Base-by-base conservation (phyloP, 164 flowering plant species). In the Magnolia sinica region DNA sequence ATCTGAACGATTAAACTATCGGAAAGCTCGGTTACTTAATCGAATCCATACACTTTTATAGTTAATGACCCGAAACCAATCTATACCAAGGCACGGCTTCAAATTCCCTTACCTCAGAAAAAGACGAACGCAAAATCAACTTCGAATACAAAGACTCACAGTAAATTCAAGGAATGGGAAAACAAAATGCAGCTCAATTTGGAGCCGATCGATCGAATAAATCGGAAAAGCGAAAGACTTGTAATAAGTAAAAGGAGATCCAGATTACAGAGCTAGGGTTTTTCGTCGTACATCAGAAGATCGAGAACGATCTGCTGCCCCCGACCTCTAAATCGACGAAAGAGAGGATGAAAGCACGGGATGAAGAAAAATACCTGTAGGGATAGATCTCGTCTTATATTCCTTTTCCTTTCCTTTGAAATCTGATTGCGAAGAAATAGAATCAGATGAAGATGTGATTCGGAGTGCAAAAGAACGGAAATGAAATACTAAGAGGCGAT, bases 51-150 rank as follows among this genome's bases (percentile, higher is more conserved):
- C 75, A 63, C 37, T 72, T 23, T 51, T 63, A 50, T 8, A 45
- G 65, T 51, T 29, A n/a, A n/a, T 50, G n/a, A 37, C 31, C 71
- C 37, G 50, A 64, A 11, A 70, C 55, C 55, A 27, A 58, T 69
- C 73, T 20, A 5, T 19, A 16, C 64, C 10, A 16, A 20, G 24
- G 29, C 16, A 50, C 64, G 31, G 29, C 8, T 14, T 45, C 20
- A 45, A 68, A 61, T 67, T 78, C 69, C 72, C 68, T 64, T 55
- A 14, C 61, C 70, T 29, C 68, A 68, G 50, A 52, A 69, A 66
- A 27, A 14, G 20, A 69, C 49, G 13, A 16, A 3, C 50, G 27
- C 19, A 64, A 29, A 29, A 68, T 68, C 22, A 29, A 68, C 71
- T 16, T 69, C 71, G n/a, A 66, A n/a, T 66, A 27, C 37, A 66